Evolutionary conservation across 1,284 basidiomycete genomes (phyloP).

Genomic region (Austroboletus olivaceoglutinosus): DNA sequence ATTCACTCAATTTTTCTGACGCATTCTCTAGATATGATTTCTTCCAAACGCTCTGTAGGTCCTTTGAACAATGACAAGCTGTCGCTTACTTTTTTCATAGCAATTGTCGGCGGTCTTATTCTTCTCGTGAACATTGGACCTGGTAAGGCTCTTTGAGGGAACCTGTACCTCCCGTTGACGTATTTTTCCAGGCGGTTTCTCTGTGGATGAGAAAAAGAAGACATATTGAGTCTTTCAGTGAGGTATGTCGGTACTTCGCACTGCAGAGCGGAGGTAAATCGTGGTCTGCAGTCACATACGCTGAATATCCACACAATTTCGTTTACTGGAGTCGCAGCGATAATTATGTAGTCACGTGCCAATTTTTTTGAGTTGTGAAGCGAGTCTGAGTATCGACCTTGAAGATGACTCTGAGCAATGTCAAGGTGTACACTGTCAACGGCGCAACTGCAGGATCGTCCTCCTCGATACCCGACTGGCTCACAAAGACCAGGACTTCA

Average conservation of each 20-base stretch:
- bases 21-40: constrained; percentile 71
- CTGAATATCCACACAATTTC: constrained; percentile 18
- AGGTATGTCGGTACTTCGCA: background rate
- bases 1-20: constrained; percentile 11
- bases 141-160: constrained; percentile 42
- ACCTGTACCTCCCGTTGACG: background rate
- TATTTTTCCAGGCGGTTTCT: constrained; percentile 71
- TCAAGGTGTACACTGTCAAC: constrained; percentile 90
- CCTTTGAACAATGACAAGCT: background rate
- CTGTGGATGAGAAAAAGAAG: constrained; percentile 99
- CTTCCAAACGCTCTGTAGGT: constrained; percentile 90
- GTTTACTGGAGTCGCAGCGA: constrained; percentile 6
- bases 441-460: constrained; percentile 81
- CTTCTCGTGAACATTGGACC: constrained; percentile 98
- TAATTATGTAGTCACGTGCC: constrained; percentile 18
- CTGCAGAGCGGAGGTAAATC: constrained; percentile 5
- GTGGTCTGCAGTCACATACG: constrained; percentile 18
- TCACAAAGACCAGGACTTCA: constrained; percentile 66
- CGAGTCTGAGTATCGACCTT: background rate
- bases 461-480: constrained; percentile 86
- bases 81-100: constrained; percentile 41
- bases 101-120: constrained; percentile 96
- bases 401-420: constrained; percentile 32
- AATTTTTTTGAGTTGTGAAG: background rate
- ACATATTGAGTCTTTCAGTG: constrained; percentile 51